A percentile compares a stretch with the other conserved stretches of the same genome.
phyloP scores from a whole-genome alignment of 331 rosid genomes.

The Dryas integrifolia region DNA sequence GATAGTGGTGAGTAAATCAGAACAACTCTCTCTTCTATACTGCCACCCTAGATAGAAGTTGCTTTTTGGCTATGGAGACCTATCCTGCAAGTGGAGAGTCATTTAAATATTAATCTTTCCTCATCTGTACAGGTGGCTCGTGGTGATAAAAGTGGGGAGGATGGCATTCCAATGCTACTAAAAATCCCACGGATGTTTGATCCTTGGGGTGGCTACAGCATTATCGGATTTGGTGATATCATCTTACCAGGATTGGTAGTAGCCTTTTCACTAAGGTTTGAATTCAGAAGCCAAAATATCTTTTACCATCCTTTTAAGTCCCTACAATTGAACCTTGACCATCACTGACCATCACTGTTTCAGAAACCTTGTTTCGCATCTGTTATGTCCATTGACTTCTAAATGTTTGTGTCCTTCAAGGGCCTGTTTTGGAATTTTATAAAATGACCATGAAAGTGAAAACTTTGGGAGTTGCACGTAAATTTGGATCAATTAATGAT shows the following conservation, averaged over 20 bases:
- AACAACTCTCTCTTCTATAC: not conserved
- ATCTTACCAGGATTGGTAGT: conserved; percentile 94
- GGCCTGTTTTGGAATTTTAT: not conserved
- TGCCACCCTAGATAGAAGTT: conserved; percentile 14
- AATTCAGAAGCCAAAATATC: conserved; percentile 22
- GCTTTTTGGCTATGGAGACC: not conserved
- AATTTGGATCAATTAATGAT: not conserved
- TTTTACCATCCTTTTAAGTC: conserved; percentile 2
- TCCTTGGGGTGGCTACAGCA: conserved; percentile 99
- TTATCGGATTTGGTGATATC: conserved; percentile 97
- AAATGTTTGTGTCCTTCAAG: too few species aligned
- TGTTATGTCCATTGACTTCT: not conserved
- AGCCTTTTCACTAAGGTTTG: conserved; percentile 87
- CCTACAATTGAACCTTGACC: not conserved
- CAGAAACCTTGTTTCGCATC: not conserved
- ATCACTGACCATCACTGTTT: not conserved
- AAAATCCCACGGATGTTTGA: conserved; percentile 96
- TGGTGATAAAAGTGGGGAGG: conserved; percentile 96
- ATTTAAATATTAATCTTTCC: conserved; percentile 13
- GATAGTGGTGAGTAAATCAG: conserved; percentile 85
- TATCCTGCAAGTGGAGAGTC: not conserved
- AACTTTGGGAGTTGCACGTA: not conserved
- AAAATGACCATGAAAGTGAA: not conserved
- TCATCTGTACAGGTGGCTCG: conserved; percentile 77
- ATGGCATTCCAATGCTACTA: conserved; percentile 95